Evolutionary conservation across 2,329 filamentous ascomycete genomes (phyloP).

Genomic region (Exophiala aquamarina): DNA sequence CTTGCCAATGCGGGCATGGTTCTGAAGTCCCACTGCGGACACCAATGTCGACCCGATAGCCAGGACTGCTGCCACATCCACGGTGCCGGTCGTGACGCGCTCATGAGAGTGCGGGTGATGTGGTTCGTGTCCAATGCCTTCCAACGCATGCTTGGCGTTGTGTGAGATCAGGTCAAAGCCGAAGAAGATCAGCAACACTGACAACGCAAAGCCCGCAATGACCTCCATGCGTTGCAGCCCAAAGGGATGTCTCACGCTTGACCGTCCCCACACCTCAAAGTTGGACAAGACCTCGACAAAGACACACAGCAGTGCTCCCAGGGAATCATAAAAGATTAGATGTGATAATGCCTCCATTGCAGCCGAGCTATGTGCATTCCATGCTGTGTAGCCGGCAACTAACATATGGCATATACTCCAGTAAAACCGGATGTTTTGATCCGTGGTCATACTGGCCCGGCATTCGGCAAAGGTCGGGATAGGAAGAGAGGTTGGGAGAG

Average conservation of each 20-base stretch:
- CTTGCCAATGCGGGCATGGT: slow-evolving; percentile 88
- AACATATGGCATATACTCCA: slow-evolving; percentile 90
- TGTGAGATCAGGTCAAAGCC: slow-evolving; percentile 94
- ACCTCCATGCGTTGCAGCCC: slow-evolving; percentile 90
- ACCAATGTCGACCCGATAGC: slow-evolving; percentile 81
- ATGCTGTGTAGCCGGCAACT: slow-evolving; percentile 81
- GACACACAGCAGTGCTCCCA: slow-evolving; percentile 87
- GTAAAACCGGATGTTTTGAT: slow-evolving; percentile 77
- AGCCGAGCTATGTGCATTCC: slow-evolving; percentile 79
- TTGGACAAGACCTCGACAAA: slow-evolving; percentile 91
- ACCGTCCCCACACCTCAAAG: slow-evolving; percentile 96
- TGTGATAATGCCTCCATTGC: slow-evolving; percentile 91
- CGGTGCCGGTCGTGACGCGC: slow-evolving; percentile 68
- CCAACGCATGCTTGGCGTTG: slow-evolving; percentile 88
- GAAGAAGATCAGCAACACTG: slow-evolving; percentile 94
- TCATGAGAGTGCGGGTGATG: slow-evolving; percentile 70
- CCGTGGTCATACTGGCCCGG: slow-evolving; percentile 82
- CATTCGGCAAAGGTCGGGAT: slow-evolving; percentile 88
- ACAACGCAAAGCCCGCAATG: slow-evolving; percentile 92
- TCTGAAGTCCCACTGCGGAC: slow-evolving; percentile 82
- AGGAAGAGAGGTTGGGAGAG: slow-evolving; percentile 86
- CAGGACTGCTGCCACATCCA: slow-evolving; percentile 78
- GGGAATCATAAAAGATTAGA: slow-evolving; percentile 90
- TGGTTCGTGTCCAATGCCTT: slow-evolving; percentile 67
- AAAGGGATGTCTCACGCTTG: slow-evolving; percentile 90